These are phyloP conservation scores for Amanita rimosa DNA, from an alignment of 768 basidiomycete species.

Conservation along the genomic window DNA sequence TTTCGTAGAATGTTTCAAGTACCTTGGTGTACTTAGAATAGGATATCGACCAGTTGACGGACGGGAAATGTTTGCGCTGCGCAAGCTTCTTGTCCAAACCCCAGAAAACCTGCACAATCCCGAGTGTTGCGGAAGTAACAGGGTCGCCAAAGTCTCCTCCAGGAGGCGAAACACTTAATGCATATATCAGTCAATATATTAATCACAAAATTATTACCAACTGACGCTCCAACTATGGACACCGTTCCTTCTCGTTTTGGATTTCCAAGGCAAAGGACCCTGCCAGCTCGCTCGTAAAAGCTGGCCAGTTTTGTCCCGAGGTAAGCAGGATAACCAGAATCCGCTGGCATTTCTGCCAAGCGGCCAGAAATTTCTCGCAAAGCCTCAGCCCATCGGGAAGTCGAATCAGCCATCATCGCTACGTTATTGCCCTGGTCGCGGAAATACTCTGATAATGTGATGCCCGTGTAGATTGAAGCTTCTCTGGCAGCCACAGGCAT, in stretches of 20 bases:
- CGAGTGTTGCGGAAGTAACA: slow-evolving; percentile 92
- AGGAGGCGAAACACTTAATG: slow-evolving; percentile 83
- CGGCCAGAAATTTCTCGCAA: slow-evolving; percentile 99
- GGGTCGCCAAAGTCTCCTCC: slow-evolving; percentile 99
- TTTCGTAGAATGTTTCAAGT: slow-evolving; percentile 87
- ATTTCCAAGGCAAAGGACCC: slow-evolving; percentile 85
- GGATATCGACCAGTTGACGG: slow-evolving; percentile 99
- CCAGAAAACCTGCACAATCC: slow-evolving; percentile 99
- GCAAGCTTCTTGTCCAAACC: slow-evolving; percentile 99
- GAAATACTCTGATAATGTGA: slow-evolving; percentile 98
- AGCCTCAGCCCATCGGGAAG: slow-evolving; percentile 98
- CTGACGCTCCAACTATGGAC: slow-evolving; percentile 97
- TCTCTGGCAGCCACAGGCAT: slow-evolving; percentile 99
- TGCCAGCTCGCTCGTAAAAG: slow-evolving; percentile 98
- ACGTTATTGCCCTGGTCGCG: slow-evolving; percentile 97
- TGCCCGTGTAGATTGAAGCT: slow-evolving; percentile 98
- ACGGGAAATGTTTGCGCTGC: slow-evolving; percentile 98
- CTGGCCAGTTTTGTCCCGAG: slow-evolving; percentile 90
- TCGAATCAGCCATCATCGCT: slow-evolving; percentile 99
- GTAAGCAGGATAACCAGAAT: slow-evolving; percentile 98
- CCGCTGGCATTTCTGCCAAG: slow-evolving; percentile 98
- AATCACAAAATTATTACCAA: slow-evolving; percentile 12
- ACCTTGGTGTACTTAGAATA: slow-evolving; percentile 98
- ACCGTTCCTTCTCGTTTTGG: slow-evolving; percentile 86
- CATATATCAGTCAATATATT: slow-evolving; percentile 8